Evolutionary conservation across 2,329 filamentous ascomycete species (phyloP).

Genomic region (Xylogone sp.): DNA sequence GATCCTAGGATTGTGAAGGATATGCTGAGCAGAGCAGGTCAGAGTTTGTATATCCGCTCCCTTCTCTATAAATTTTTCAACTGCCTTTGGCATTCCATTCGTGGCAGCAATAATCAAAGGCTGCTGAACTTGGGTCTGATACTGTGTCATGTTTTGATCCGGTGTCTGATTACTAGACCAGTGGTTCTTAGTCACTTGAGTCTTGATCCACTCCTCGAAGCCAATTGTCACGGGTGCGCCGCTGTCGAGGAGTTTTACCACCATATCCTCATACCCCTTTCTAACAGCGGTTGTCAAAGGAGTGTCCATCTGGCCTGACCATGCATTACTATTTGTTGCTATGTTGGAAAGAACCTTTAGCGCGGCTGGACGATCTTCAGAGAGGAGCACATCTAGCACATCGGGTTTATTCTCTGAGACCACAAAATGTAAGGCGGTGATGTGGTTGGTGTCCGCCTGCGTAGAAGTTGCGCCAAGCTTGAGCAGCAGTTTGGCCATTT

Average conservation of each 20-base stretch:
- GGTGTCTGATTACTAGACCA: constrained; percentile 32
- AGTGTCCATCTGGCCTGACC: constrained; percentile 35
- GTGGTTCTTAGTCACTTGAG: constrained; percentile 40
- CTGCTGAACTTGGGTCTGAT: constrained; percentile 49
- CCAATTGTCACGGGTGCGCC: constrained; percentile 59
- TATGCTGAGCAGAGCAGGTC: constrained; percentile 33
- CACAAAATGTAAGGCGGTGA: constrained; percentile 64
- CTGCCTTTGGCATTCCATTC: constrained; percentile 44
- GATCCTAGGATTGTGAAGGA: constrained; percentile 28
- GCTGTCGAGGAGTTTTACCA: constrained; percentile 56
- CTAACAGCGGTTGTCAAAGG: constrained; percentile 58
- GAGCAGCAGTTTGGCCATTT: constrained; percentile 63
- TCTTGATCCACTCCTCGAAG: constrained; percentile 62
- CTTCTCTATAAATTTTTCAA: constrained; percentile 49
- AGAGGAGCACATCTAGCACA: constrained; percentile 45
- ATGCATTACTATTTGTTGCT: constrained; percentile 35
- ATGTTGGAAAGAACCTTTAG: constrained; percentile 66
- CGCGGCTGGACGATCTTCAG: constrained; percentile 56
- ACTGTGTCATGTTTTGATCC: constrained; percentile 47
- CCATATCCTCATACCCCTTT: constrained; percentile 47
- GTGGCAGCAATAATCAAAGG: constrained; percentile 61
- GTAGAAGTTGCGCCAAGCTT: constrained; percentile 68
- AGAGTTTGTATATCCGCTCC: constrained; percentile 65
- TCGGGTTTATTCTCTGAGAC: constrained; percentile 46
- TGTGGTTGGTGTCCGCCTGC: constrained; percentile 64